These are phyloP conservation scores for Fusarium ambrosium DNA, from an alignment of 2,329 filamentous ascomycete species.

Conservation along the genomic window DNA sequence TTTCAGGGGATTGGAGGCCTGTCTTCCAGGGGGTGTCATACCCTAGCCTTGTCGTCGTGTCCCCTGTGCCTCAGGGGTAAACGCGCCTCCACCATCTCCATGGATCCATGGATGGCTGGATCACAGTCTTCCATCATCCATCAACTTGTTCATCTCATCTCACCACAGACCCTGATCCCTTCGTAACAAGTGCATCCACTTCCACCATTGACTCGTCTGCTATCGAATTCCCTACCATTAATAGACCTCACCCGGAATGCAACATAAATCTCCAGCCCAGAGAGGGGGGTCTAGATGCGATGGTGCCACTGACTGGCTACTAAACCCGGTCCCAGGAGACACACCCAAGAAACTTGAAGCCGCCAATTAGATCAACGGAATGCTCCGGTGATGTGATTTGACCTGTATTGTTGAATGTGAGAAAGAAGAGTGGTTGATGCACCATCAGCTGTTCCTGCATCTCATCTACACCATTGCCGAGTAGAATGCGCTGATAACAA, in stretches of 20 bases:
- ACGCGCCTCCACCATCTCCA: not conserved
- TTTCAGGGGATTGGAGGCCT: slow-evolving; percentile 2
- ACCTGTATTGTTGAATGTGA: not conserved
- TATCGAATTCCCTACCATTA: not conserved
- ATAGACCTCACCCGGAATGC: not conserved
- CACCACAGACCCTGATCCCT: slow-evolving; percentile 5
- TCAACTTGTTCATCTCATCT: slow-evolving; percentile 10
- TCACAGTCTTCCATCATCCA: not conserved
- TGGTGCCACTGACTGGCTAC: not conserved
- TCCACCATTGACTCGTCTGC: not conserved
- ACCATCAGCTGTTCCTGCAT: slow-evolving; percentile 1
- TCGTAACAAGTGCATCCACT: too few species aligned
- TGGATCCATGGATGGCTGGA: not conserved
- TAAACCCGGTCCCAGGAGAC: not conserved
- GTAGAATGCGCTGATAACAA: not conserved
- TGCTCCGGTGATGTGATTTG: not conserved
- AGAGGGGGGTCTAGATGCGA: not conserved
- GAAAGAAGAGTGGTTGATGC: not conserved
- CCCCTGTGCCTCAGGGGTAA: slow-evolving; percentile 3
- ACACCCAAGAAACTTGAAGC: not conserved
- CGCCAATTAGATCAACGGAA: not conserved
- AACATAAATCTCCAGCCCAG: not conserved
- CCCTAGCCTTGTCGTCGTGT: not conserved
- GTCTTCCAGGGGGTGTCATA: not conserved
- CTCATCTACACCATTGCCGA: not conserved